A percentile compares a stretch with the other conserved stretches of the same genome.
Conservation (phyloP, 2,329 filamentous ascomycete species). For the Aspergillus pseudotamarii region DNA sequence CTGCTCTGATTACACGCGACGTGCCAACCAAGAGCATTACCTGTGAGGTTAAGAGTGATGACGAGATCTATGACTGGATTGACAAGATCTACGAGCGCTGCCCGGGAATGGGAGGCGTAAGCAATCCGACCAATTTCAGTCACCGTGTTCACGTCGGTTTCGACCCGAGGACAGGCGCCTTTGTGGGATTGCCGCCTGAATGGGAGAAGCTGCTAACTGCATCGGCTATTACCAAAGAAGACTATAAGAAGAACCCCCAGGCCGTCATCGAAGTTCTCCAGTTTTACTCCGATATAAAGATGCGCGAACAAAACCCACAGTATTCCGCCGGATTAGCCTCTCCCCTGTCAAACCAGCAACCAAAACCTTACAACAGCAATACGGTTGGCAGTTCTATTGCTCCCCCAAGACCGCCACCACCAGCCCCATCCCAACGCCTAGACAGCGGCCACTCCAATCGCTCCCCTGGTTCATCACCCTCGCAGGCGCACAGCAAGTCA, state of each 20-base stretch:
- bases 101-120: slow-evolving; percentile 96
- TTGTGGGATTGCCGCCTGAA: slow-evolving; percentile 89
- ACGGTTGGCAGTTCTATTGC: slow-evolving; percentile 62
- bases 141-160: slow-evolving; percentile 98
- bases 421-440: slow-evolving; percentile 48
- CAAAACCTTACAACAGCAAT: slow-evolving; percentile 54
- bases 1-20: slow-evolving; percentile 76
- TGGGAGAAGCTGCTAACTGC: slow-evolving; percentile 97
- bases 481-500: slow-evolving; percentile 51
- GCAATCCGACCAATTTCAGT: slow-evolving; percentile 97
- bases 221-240: slow-evolving; percentile 96
- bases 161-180: slow-evolving; percentile 91
- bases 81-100: slow-evolving; percentile 97
- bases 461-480: slow-evolving; percentile 38
- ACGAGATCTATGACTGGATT: slow-evolving; percentile 98
- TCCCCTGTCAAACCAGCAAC: slow-evolving; percentile 57
- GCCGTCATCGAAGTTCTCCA: slow-evolving; percentile 69
- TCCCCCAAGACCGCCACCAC: slow-evolving; percentile 68
- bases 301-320: slow-evolving; percentile 64
- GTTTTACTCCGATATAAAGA: slow-evolving; percentile 70
- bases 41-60: slow-evolving; percentile 91
- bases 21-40: slow-evolving; percentile 80
- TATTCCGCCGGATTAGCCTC: slow-evolving; percentile 63
- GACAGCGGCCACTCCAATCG: slow-evolving; percentile 45
- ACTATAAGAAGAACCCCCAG: slow-evolving; percentile 95